Base-by-base conservation (phyloP, 2,329 filamentous ascomycete species). In the Sporothrix humicola region DNA sequence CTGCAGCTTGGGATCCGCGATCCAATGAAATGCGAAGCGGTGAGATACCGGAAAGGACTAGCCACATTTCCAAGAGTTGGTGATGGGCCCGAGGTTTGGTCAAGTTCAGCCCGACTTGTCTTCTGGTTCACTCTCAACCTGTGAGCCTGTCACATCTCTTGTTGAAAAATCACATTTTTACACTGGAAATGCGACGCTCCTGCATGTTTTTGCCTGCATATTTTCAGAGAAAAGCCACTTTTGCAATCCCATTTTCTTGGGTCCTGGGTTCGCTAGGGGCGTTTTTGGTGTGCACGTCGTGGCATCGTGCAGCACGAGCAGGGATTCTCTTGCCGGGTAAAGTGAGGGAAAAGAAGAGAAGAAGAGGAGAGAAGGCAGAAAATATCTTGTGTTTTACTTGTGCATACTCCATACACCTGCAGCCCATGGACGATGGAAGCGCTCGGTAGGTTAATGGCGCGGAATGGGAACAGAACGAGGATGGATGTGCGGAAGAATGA, bases 1-100 rank as follows among this genome's bases (percentile, higher is more conserved):
- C 52, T 56, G 52, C 52, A 56, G 52, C 20, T 54, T 17, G 17
- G 20, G n/a, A n/a, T 52, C 48, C 48, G 31, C 31, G 31, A 52
- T 52, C 48, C 54, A 68, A 54, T 52, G 23, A 50, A 52, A 54
- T 17, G 48, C 46, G 58, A 52, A 46, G 70, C 70, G 70, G 70
- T 72, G 59, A 72, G 70, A 72, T 72, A 65, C 70, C 48, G 48
- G 59, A 72, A 54, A 23, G 48, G 70, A 65, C 59, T 72, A 72
- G 70, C 59, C 26, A 72, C 46, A 31, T 44, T 63, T 52, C 8
- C 42, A 7, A 37, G 4, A 37, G 7, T 37, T 37, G 31, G 31
- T 37, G 31, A 37, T 37, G 31, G 31, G 31, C 31, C 31, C 31
- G 31, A 37, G 31, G 7, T 37, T 37, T 37, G 31, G 7, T 7